phyloP scores from a whole-genome alignment of 768 basidiomycete species.

The Pleurotus tuber-regium region DNA sequence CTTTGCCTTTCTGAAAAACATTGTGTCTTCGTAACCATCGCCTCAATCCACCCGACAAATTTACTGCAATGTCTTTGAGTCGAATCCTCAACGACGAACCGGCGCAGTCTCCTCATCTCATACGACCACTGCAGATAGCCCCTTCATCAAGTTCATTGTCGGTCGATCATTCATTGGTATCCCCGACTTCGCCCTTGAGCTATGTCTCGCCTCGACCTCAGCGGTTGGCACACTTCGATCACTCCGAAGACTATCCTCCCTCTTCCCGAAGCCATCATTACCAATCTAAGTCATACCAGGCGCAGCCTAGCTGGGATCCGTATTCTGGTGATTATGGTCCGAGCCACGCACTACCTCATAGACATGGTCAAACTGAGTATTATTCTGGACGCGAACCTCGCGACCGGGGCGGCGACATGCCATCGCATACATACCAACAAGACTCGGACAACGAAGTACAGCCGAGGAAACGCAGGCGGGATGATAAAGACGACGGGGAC shows the following conservation, averaged over 20 bases:
- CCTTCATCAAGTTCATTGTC: slow-evolving; percentile 10
- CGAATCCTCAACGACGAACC: slow-evolving; percentile 80
- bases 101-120: slow-evolving; percentile 32
- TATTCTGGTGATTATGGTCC: slow-evolving; percentile 14
- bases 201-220: slow-evolving; percentile 23
- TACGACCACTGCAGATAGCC: slow-evolving; percentile 17
- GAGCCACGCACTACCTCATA: slow-evolving; percentile 3
- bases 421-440: slow-evolving; percentile 26
- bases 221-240: slow-evolving; percentile 15
- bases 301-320: slow-evolving; percentile 32
- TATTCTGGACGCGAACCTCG: slow-evolving; percentile 24
- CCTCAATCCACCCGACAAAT: slow-evolving; percentile 1
- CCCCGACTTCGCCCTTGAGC: slow-evolving; percentile 18
- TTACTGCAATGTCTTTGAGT: slow-evolving; percentile 79
- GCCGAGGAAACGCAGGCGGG: slow-evolving; percentile 50
- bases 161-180: slow-evolving; percentile 9
- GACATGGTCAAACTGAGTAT: slow-evolving; percentile 4
- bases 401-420: slow-evolving; percentile 29
- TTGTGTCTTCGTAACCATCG: background rate
- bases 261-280: slow-evolving; percentile 30
- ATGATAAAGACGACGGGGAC: slow-evolving; percentile 50
- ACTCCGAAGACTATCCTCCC: slow-evolving; percentile 19
- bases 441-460: slow-evolving; percentile 21
- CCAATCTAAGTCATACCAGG: slow-evolving; percentile 37
- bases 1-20: background rate